Evolutionary conservation across 1,284 basidiomycete genomes (phyloP), one percentile per base, ranked within the genome.

Genomic region (Tranzscheliella williamsii): DNA sequence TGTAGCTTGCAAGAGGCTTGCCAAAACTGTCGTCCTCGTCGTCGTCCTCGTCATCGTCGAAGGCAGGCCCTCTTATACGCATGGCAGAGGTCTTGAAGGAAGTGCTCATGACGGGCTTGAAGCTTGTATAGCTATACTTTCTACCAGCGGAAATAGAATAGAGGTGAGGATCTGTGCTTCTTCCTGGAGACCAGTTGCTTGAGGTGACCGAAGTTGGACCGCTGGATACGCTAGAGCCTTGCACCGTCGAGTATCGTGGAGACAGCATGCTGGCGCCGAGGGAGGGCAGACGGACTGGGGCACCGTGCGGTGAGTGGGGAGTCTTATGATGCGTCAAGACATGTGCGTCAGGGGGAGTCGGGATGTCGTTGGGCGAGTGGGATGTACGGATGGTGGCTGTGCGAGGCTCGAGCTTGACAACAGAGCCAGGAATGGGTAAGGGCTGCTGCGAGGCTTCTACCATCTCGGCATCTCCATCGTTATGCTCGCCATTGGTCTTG

Each of bases 271-370:
- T 67, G 9, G 60, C 38, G 39, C 37, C 43, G 5, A 68, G 47
- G 11, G 56, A 38, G n/a, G 63, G 61, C 42, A 69, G 43, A 20
- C 58, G 56, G 0, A 65, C 52, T 3, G 42, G 29, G 13, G 42
- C 41, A 26, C 32, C 45, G 48, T 54, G 41, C 1, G 57, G 40
- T 22, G 54, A 55, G 18, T 41, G 55, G 3, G 62, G 41, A 9
- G 45, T 41, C 27, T 64, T 48, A 41, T 38, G 45, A 9, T 51
- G 42, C 12, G 46, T 45, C 9, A 69, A 42, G 2, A 38, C 26
- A 4, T 67, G 39, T 2, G 52, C 62, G 52, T 75, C 72, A 11
- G 73, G 72, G n/a, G 73, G 73, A 30, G 73, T 75, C 11, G 72
- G 60, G 8, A 74, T 24, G 16, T 74, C 70, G 34, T 53, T 55